phyloP scores from a whole-genome alignment of 2,329 filamentous ascomycete genomes.

The Hysterium pulicare region DNA sequence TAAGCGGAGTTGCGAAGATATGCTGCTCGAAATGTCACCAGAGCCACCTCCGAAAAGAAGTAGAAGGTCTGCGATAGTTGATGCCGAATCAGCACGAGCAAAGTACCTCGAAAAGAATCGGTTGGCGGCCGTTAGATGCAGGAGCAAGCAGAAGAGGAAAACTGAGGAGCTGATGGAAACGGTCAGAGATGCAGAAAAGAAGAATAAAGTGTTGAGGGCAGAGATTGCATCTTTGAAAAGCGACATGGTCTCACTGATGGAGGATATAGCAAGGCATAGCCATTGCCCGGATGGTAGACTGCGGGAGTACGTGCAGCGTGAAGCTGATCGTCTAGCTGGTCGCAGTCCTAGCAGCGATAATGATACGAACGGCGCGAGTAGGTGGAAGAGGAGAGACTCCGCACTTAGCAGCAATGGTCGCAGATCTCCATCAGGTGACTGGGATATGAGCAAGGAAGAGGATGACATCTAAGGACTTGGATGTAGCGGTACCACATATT shows the following conservation, averaged over 20 bases:
- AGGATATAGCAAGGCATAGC: conserved; percentile 20
- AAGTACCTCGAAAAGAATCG: conserved; percentile 63
- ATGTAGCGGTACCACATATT: too few relatives aligned
- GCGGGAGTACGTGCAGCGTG: conserved; percentile 21
- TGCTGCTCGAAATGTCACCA: too few relatives aligned
- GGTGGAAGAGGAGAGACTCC: too few relatives aligned
- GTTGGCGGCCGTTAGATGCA: conserved; percentile 68
- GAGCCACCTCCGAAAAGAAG: too few relatives aligned
- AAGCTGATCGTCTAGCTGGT: conserved; percentile 21
- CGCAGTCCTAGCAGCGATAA: neutral
- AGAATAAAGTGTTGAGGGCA: conserved; percentile 26
- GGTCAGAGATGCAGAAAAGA: conserved; percentile 30
- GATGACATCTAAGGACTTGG: too few relatives aligned
- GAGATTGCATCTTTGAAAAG: conserved; percentile 23
- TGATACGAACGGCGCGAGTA: too few relatives aligned
- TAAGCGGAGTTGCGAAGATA: too few relatives aligned
- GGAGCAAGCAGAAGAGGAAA: conserved; percentile 61
- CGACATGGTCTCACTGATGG: conserved; percentile 22
- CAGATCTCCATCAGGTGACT: too few relatives aligned
- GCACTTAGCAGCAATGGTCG: too few relatives aligned
- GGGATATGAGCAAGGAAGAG: too few relatives aligned
- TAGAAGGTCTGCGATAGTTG: too few relatives aligned
- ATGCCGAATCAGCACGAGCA: conserved; percentile 18
- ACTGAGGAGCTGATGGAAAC: conserved; percentile 48
- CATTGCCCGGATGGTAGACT: conserved; percentile 24